These are phyloP conservation scores for Oryza punctata DNA, from an alignment of 176 grass and related monocot species.

Conservation along the genomic window DNA sequence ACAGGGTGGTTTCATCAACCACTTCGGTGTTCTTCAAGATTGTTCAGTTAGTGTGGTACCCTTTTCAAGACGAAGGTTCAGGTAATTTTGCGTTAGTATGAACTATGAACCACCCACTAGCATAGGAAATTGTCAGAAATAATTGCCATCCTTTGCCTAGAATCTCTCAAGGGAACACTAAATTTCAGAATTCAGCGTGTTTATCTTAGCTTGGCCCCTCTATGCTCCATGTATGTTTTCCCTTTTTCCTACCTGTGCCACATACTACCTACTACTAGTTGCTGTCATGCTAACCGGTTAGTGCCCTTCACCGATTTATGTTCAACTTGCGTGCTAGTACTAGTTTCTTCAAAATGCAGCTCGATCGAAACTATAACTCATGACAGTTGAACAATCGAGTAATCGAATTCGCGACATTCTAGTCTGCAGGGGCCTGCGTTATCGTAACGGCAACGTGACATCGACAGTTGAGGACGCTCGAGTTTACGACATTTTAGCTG, in stretches of 20 bases:
- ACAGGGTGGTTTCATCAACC: not conserved
- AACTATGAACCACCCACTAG: not conserved
- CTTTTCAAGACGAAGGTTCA: not conserved
- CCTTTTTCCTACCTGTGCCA: not conserved
- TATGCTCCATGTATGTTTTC: too few species aligned
- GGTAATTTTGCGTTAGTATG: not conserved
- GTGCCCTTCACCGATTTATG: not conserved
- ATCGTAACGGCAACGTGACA: slow-evolving; percentile 14
- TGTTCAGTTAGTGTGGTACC: not conserved
- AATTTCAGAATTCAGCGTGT: not conserved
- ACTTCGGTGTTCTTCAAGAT: not conserved
- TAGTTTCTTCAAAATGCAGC: slow-evolving; percentile 2
- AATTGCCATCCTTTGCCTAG: not conserved
- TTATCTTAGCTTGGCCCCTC: too few species aligned
- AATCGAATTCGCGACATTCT: not conserved
- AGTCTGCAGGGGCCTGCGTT: not conserved
- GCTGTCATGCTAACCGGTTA: slow-evolving; percentile 18
- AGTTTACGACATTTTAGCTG: not conserved
- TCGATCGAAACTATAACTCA: not conserved
- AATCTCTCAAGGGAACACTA: not conserved
- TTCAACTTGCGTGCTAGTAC: not conserved
- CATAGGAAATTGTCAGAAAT: not conserved
- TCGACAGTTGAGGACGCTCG: not conserved
- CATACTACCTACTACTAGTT: not conserved
- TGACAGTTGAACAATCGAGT: not conserved